Conservation (phyloP, 441 rosid species). For the Sinapis alba region DNA sequence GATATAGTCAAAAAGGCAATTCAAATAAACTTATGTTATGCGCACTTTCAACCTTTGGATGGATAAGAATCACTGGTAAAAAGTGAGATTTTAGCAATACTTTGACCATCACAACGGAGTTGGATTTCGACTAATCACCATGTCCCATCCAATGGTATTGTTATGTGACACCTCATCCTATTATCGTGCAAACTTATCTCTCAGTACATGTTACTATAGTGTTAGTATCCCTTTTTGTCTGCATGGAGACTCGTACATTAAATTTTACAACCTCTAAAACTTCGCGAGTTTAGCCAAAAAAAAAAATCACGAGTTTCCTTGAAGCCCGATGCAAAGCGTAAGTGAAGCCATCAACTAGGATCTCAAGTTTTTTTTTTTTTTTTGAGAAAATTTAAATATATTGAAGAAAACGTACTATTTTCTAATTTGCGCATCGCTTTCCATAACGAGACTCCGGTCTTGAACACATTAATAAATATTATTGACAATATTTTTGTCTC, state of each 20-base stretch:
- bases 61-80: constrained; percentile 42
- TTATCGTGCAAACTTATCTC: constrained; percentile 23
- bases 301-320: not conserved
- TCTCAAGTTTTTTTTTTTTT: not conserved
- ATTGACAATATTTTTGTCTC: not conserved
- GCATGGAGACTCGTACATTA: constrained; percentile 25
- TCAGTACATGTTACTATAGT: constrained; percentile 7
- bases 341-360: not conserved
- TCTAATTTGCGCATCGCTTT: not conserved
- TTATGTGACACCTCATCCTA: constrained; percentile 28
- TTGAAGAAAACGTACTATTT: not conserved
- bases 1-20: constrained; percentile 40
- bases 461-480: not conserved
- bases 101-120: constrained; percentile 34
- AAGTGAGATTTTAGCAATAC: constrained; percentile 30
- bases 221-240: constrained; percentile 12
- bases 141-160: constrained; percentile 31
- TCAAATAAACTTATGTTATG: constrained; percentile 36
- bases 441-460: not conserved
- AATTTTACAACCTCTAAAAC: not conserved
- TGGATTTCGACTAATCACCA: constrained; percentile 34
- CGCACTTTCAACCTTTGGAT: constrained; percentile 42
- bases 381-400: not conserved
- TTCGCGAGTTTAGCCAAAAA: not conserved
- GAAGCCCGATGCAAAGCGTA: not conserved